These are phyloP conservation scores for Linum usitatissimum DNA, from an alignment of 345 rosid species.

Conservation along the genomic window DNA sequence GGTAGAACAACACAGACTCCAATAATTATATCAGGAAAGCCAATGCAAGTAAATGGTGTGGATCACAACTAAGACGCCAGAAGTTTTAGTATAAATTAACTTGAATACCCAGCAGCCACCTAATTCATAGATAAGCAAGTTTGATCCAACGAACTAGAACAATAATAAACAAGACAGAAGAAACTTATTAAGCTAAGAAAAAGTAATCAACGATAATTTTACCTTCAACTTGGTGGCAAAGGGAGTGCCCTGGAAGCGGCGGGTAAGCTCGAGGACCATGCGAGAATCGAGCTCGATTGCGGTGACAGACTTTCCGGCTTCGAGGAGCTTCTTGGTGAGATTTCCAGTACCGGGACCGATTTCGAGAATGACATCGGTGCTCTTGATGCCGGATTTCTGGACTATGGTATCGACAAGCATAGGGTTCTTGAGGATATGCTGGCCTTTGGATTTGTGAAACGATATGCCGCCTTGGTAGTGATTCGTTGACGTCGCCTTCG, in stretches of 20 bases:
- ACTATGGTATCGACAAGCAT: slow-evolving; percentile 69
- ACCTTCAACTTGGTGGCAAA: slow-evolving; percentile 51
- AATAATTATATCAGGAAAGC: no score
- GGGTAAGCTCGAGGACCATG: slow-evolving; percentile 89
- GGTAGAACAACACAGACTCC: no score
- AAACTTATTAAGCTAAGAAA: not conserved
- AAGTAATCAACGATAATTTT: not conserved
- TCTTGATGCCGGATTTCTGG: slow-evolving; percentile 72
- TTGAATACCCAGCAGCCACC: no score
- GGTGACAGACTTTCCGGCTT: slow-evolving; percentile 68
- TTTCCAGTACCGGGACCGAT: slow-evolving; percentile 93
- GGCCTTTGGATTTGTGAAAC: slow-evolving; percentile 84
- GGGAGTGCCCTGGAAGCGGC: slow-evolving; percentile 82
- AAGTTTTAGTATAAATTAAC: no score
- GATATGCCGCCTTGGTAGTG: slow-evolving; percentile 80
- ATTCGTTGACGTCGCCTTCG: slow-evolving; percentile 39
- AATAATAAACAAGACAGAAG: no score
- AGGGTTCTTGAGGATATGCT: slow-evolving; percentile 85
- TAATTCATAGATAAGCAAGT: no score
- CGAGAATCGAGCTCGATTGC: slow-evolving; percentile 87
- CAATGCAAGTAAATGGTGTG: no score
- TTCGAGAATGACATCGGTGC: slow-evolving; percentile 76
- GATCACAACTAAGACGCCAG: no score
- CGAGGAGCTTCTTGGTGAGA: slow-evolving; percentile 84
- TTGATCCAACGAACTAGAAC: not conserved